phyloP scores from a whole-genome alignment of 1,284 basidiomycete species.

The Acaromyces ingoldii region DNA sequence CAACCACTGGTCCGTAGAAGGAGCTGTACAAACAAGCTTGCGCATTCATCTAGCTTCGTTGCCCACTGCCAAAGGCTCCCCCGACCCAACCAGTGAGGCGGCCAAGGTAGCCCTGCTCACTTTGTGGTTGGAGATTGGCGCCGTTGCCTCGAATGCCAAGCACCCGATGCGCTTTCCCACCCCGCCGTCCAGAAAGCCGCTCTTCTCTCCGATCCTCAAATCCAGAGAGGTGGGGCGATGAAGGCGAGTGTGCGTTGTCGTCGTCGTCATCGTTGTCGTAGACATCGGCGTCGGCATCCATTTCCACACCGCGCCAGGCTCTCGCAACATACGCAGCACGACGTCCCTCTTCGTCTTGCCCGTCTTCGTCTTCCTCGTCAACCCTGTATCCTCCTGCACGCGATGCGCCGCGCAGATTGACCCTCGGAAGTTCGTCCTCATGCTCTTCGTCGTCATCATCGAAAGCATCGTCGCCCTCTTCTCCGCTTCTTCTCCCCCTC shows the following conservation, averaged over 20 bases:
- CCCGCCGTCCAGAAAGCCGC: not conserved
- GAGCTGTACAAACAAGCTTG: too few species aligned
- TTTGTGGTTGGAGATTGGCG: too few species aligned
- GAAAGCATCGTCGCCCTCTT: conserved; percentile 8
- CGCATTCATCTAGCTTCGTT: too few species aligned
- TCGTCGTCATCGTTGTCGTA: not conserved
- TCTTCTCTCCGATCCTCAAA: conserved; percentile 7
- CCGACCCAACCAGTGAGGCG: too few species aligned
- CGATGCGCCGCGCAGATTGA: conserved; percentile 5
- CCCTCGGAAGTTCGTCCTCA: conserved; percentile 17
- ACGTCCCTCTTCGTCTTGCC: not conserved
- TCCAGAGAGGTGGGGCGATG: too few species aligned
- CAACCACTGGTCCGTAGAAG: too few species aligned
- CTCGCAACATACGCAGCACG: conserved; percentile 6
- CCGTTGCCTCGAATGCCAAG: conserved; percentile 2
- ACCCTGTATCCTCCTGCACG: not conserved
- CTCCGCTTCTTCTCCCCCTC: conserved; percentile 5
- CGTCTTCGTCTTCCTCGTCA: not conserved
- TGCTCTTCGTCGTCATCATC: conserved; percentile 18
- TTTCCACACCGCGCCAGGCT: conserved; percentile 4
- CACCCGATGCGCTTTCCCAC: conserved; percentile 1
- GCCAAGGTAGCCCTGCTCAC: too few species aligned
- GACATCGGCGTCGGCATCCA: not conserved
- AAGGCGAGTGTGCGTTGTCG: not conserved
- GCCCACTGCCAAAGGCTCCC: too few species aligned